phyloP scores from a whole-genome alignment of 352 stramenopile genomes.

The Globisporangium irregulare region DNA sequence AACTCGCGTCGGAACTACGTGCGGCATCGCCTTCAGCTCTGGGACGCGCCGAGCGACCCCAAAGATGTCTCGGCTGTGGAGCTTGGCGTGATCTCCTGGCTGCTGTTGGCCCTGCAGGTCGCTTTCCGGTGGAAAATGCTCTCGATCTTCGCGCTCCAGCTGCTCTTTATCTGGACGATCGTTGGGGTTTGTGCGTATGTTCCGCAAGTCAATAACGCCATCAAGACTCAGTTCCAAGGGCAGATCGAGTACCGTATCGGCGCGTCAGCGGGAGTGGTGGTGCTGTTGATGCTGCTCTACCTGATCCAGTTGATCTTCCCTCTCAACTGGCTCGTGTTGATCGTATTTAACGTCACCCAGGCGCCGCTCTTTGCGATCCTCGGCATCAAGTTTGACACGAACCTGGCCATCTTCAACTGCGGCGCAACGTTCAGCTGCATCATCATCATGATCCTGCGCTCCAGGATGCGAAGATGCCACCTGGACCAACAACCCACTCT shows the following conservation, averaged over 20 bases:
- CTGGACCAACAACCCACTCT: slow-evolving; percentile 17
- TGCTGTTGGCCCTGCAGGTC: slow-evolving; percentile 3
- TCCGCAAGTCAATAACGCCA: background rate
- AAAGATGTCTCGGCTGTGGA: background rate
- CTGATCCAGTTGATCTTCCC: background rate
- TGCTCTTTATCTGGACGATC: background rate
- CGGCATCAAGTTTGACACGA: slow-evolving; percentile 30
- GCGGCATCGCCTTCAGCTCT: background rate
- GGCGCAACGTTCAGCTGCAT: slow-evolving; percentile 42
- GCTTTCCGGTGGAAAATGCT: slow-evolving; percentile 9
- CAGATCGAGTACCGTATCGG: background rate
- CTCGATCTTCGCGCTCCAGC: slow-evolving; percentile 8
- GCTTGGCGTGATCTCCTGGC: background rate
- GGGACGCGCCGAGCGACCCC: background rate
- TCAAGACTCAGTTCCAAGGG: background rate
- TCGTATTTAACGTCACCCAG: slow-evolving; percentile 36
- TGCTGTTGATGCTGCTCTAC: slow-evolving; percentile 8
- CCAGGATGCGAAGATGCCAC: slow-evolving; percentile 16
- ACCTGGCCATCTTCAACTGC: slow-evolving; percentile 42
- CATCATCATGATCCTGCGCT: slow-evolving; percentile 35
- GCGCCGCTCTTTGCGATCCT: slow-evolving; percentile 38
- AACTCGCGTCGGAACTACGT: slow-evolving; percentile 2
- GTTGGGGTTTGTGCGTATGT: slow-evolving; percentile 1
- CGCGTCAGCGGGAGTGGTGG: background rate
- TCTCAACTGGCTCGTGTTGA: slow-evolving; percentile 18